phyloP scores from a whole-genome alignment of 768 basidiomycete genomes.

The Serendipita vermifera region DNA sequence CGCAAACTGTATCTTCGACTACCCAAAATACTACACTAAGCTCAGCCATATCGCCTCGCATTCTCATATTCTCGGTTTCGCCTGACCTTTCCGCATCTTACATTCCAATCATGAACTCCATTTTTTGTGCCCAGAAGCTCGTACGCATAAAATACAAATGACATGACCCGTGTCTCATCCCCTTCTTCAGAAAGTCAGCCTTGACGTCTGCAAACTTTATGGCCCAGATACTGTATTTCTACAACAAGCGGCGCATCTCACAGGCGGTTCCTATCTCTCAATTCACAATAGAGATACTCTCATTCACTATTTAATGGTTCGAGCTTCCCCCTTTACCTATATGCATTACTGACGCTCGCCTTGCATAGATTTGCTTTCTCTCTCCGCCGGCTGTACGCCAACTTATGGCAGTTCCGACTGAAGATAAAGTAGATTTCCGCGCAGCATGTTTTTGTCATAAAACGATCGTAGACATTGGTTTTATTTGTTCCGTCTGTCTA shows the following conservation, averaged over 20 bases:
- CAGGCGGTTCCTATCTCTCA: conserved; percentile 84
- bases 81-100: conserved; percentile 83
- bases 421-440: conserved; percentile 91
- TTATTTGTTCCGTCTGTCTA: conserved; percentile 96
- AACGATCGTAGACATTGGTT: conserved; percentile 89
- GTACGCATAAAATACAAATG: conserved; percentile 31
- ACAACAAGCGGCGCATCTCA: conserved; percentile 93
- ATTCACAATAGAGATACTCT: conserved; percentile 68
- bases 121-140: conserved; percentile 96
- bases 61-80: conserved; percentile 79
- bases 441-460: conserved; percentile 99
- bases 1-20: no score
- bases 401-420: conserved; percentile 72
- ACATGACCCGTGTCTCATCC: not conserved
- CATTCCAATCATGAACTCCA: conserved; percentile 97
- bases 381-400: conserved; percentile 58
- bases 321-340: conserved; percentile 16
- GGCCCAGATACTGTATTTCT: conserved; percentile 88
- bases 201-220: conserved; percentile 88
- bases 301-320: conserved; percentile 81
- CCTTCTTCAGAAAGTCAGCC: conserved; percentile 72
- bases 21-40: no score
- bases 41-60: conserved; percentile 38
- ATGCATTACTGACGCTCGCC: conserved; percentile 13
- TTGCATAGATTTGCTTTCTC: conserved; percentile 68